Evolutionary conservation across 1,284 basidiomycete species (phyloP), one percentile per base, ranked within the genome.

Genomic region (Rhodotorula sp.): DNA sequence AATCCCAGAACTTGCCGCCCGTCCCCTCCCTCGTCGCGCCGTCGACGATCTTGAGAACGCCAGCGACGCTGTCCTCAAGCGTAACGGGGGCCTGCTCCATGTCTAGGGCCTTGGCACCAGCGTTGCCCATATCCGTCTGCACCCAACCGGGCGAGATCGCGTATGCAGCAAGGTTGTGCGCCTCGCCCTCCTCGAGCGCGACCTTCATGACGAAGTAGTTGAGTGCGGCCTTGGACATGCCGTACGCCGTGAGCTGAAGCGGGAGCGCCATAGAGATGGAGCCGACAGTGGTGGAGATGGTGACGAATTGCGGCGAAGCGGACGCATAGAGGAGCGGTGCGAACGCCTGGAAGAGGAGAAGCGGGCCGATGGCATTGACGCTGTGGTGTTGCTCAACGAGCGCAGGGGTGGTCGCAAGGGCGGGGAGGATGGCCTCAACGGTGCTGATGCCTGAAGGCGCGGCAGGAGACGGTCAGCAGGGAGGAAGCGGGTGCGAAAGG

Each of bases 331-430:
- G 67, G 41, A 74, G 65, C 2, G 70, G 55, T 15, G 59, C 48
- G 21, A 62, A n/a, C 17, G 64, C 65, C 46, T 69, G 64, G 65
- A 69, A 74, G 29, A 74, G 61, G 21, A 61, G 46, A 36, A 72
- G 13, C 22, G 67, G 55, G 19, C 73, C 73, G 46, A 62, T 4
- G 22, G 65, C 39, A 61, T 72, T 74, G 56, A 70, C 65, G 54
- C 69, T 57, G 36, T 32, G 50, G 54, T 67, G 64, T 2, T 29
- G 39, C 3, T 27, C 46, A 37, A 54, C 58, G 2, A 39, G 37
- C 9, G 46, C 32, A 32, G 22, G 32, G 12, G 60, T 51, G 2
- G n/a, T 34, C 19, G 27, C 41, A 3, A 21, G 27, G 15, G n/a
- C 41, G n/a, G 50, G 41, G 21, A 25, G 37, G 29, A 32, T 51